Evolutionary conservation across 306 rosid genomes (phyloP).

Genomic region (Dalbergia cochinchinensis): DNA sequence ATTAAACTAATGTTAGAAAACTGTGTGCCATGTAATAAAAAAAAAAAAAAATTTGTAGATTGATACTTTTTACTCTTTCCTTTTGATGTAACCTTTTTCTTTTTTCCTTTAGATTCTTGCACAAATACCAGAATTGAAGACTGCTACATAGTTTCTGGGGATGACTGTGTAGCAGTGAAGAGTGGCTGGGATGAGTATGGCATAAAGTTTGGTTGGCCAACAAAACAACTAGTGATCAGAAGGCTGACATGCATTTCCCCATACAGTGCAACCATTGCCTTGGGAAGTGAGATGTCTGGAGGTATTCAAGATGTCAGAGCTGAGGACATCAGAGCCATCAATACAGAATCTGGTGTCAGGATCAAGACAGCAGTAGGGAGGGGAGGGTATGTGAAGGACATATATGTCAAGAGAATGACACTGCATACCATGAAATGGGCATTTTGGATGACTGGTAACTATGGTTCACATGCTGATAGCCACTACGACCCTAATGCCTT

Average conservation of each 20-base stretch:
- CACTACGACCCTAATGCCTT: slow-evolving; percentile 71
- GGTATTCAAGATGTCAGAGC: slow-evolving; percentile 84
- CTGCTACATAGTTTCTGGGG: slow-evolving; percentile 88
- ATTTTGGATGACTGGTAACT: slow-evolving; percentile 82
- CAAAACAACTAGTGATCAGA: slow-evolving; percentile 70
- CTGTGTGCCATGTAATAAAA: background rate
- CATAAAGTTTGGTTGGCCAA: slow-evolving; percentile 76
- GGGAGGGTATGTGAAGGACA: slow-evolving; percentile 84
- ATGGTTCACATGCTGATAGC: slow-evolving; percentile 77
- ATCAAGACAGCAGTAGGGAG: slow-evolving; percentile 82
- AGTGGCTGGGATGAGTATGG: slow-evolving; percentile 94
- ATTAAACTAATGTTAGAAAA: background rate
- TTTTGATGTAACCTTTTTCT: background rate
- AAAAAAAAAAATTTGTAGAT: background rate
- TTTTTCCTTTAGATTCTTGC: slow-evolving; percentile 65
- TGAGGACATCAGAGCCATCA: slow-evolving; percentile 69
- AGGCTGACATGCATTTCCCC: slow-evolving; percentile 84
- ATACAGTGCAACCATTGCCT: slow-evolving; percentile 75
- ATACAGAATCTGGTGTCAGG: slow-evolving; percentile 74
- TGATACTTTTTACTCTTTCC: background rate
- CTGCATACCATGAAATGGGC: slow-evolving; percentile 85
- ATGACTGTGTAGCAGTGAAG: slow-evolving; percentile 85
- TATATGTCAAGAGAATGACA: slow-evolving; percentile 66
- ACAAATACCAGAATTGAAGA: slow-evolving; percentile 81
- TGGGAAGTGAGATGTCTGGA: slow-evolving; percentile 90